Conservation (phyloP, 768 basidiomycete species). For the Punctularia strigosozonata region DNA sequence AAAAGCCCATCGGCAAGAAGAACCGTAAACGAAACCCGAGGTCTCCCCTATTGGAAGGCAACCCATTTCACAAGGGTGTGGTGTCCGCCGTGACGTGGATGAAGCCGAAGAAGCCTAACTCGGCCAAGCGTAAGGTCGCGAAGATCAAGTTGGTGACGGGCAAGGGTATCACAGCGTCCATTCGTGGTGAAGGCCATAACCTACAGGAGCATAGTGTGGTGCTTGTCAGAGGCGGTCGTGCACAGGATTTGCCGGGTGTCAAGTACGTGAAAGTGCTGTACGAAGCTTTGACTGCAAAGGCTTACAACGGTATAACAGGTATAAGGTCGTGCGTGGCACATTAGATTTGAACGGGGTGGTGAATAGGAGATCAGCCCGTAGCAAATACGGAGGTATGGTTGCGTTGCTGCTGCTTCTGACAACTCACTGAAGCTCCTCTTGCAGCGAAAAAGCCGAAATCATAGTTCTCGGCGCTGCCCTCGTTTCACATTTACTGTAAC, state of each 20-base stretch:
- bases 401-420: not conserved
- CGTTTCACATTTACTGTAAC: not conserved
- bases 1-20: constrained; percentile 34
- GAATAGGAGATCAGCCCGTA: constrained; percentile 67
- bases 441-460: constrained; percentile 78
- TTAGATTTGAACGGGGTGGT: constrained; percentile 88
- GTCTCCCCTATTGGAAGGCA: constrained; percentile 73
- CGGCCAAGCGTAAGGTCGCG: constrained; percentile 94
- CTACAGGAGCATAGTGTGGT: constrained; percentile 97
- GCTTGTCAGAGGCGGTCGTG: constrained; percentile 85
- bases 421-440: not conserved
- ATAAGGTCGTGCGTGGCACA: constrained; percentile 90
- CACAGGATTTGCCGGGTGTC: constrained; percentile 96
- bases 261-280: constrained; percentile 46
- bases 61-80: constrained; percentile 88
- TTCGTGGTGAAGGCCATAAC: constrained; percentile 96
- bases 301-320: constrained; percentile 34
- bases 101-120: constrained; percentile 97
- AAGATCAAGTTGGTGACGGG: constrained; percentile 87
- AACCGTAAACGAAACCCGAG: too few relatives aligned
- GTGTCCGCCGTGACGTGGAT: constrained; percentile 70
- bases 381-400: constrained; percentile 80
- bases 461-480: not conserved
- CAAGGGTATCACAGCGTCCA: constrained; percentile 83
- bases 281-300: not conserved